A percentile compares a stretch with the other conserved stretches of the same genome.
Conservation (phyloP, 768 basidiomycete genomes). For the Russula ochroleuca region DNA sequence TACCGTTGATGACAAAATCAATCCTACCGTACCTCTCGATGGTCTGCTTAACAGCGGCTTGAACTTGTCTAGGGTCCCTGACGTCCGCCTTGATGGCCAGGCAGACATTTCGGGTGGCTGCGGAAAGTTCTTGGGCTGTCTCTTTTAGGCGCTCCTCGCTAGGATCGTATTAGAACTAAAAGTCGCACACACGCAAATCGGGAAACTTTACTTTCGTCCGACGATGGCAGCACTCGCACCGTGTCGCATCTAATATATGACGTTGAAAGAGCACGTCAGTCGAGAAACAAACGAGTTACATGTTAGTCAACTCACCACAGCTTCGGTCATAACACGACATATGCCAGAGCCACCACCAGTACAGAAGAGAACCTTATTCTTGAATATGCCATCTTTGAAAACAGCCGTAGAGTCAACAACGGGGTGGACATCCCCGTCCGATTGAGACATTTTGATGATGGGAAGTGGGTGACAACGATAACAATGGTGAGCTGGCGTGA, state of each 20-base stretch:
- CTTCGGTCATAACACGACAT: slow-evolving; percentile 82
- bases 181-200: slow-evolving; percentile 1
- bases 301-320: slow-evolving; percentile 51
- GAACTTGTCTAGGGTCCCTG: slow-evolving; percentile 64
- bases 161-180: slow-evolving; percentile 7
- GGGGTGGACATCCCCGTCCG: slow-evolving; percentile 41
- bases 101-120: slow-evolving; percentile 65
- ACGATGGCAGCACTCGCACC: slow-evolving; percentile 80
- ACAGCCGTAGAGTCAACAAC: slow-evolving; percentile 51
- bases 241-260: slow-evolving; percentile 60
- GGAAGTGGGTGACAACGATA: not conserved
- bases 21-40: slow-evolving; percentile 78
- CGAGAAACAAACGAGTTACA: not conserved
- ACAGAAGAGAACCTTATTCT: slow-evolving; percentile 85
- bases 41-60: slow-evolving; percentile 69
- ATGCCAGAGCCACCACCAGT: slow-evolving; percentile 94
- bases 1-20: slow-evolving; percentile 94
- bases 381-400: slow-evolving; percentile 80
- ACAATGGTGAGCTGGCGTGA: not conserved
- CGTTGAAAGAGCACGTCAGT: slow-evolving; percentile 1
- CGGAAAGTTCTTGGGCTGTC: slow-evolving; percentile 66
- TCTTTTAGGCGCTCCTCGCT: slow-evolving; percentile 69
- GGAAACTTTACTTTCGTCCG: slow-evolving; percentile 71
- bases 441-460: slow-evolving; percentile 38
- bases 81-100: slow-evolving; percentile 79